These are phyloP conservation scores for Macrolepiota albuminosa DNA, from an alignment of 768 basidiomycete genomes.

Conservation along the genomic window DNA sequence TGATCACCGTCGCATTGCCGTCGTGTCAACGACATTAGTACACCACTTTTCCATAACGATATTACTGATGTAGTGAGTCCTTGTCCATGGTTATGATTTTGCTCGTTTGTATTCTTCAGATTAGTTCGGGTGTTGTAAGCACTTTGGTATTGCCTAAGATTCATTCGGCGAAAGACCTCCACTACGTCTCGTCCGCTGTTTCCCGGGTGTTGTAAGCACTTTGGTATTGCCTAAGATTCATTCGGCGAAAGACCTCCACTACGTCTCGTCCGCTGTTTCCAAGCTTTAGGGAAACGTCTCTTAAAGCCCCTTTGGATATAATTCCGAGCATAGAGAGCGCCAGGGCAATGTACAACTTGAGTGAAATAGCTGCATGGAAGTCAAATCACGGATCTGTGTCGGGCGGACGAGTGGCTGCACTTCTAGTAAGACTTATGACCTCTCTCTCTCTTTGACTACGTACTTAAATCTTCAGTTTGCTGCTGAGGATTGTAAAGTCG, in stretches of 20 bases:
- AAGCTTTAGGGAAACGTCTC: conserved; percentile 23
- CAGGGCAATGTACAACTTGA: conserved; percentile 57
- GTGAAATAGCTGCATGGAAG: conserved; percentile 68
- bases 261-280: conserved; percentile 48
- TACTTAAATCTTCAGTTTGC: conserved; percentile 61
- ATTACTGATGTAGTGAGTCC: conserved; percentile 50
- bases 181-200: conserved; percentile 50
- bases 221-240: conserved; percentile 87
- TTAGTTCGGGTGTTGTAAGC: conserved; percentile 36
- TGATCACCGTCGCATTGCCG: conserved; percentile 51
- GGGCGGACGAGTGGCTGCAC: conserved; percentile 55
- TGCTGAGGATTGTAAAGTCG: conserved; percentile 82
- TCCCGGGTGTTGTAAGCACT: conserved; percentile 43
- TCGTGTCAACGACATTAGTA: conserved; percentile 67
- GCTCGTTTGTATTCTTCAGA: conserved; percentile 17
- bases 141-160: conserved; percentile 86
- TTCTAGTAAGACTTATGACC: conserved; percentile 48
- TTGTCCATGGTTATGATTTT: background rate
- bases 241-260: conserved; percentile 57
- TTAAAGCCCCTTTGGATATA: conserved; percentile 41
- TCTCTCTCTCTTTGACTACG: background rate
- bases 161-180: conserved; percentile 62
- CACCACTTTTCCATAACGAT: conserved; percentile 64
- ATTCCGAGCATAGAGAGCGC: conserved; percentile 89
- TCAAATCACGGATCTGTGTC: conserved; percentile 39